Evolutionary conservation across 805 yeast genomes (phyloP).

Genomic region (Monosporozyma servazzii): DNA sequence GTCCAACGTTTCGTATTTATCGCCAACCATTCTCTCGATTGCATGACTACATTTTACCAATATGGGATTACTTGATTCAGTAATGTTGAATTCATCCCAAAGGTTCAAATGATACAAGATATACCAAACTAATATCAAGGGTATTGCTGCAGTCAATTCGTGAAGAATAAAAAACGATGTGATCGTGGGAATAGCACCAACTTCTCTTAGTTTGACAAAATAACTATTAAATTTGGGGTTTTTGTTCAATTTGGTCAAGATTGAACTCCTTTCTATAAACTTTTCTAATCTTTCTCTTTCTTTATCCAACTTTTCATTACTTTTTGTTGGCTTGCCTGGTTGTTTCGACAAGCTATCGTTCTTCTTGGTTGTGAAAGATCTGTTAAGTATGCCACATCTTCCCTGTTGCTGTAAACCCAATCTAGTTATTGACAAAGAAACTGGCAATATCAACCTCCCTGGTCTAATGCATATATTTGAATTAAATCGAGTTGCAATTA

Average conservation of each 20-base stretch:
- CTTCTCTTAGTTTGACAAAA: conserved; percentile 21
- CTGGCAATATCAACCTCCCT: background rate
- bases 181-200: conserved; percentile 31
- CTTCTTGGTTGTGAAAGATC: background rate
- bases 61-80: conserved; percentile 26
- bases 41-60: conserved; percentile 49
- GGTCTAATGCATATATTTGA: background rate
- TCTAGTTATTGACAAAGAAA: background rate
- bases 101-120: conserved; percentile 46
- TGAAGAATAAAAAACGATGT: conserved; percentile 61
- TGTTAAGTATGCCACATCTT: background rate
- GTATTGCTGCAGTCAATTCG: conserved; percentile 66
- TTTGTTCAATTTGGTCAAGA: conserved; percentile 18
- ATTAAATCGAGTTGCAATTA: background rate
- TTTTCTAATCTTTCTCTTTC: background rate
- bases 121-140: conserved; percentile 62
- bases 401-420: background rate
- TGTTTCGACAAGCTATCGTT: background rate
- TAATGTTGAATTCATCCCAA: conserved; percentile 9
- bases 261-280: conserved; percentile 19
- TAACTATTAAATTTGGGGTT: conserved; percentile 22
- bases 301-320: background rate
- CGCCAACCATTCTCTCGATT: conserved; percentile 44
- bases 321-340: background rate
- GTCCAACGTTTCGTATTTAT: conserved; percentile 30